Percentiles rank a stretch among this genome's conserved stretches.
These are phyloP conservation scores for Alternaria ethzedia DNA, from an alignment of 2,329 filamentous ascomycete genomes.

Conservation along the genomic window DNA sequence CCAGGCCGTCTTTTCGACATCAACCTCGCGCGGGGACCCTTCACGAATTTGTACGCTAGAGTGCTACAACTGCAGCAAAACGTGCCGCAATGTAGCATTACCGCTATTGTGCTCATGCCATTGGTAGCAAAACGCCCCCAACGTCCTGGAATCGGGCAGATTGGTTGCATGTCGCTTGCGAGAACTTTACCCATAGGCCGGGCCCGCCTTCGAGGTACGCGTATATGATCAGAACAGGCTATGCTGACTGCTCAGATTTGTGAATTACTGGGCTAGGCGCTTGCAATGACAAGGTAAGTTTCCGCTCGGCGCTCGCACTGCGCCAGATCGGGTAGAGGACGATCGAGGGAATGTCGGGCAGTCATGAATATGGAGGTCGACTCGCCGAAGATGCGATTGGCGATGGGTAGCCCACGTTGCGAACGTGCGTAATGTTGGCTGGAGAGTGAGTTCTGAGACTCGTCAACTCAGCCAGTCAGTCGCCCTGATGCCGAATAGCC, in stretches of 20 bases:
- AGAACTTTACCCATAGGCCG: conserved; percentile 9
- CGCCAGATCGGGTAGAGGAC: not conserved
- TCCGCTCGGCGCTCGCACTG: not conserved
- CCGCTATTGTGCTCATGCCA: conserved; percentile 1
- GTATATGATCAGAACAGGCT: conserved; percentile 10
- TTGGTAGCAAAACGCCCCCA: conserved; percentile 8
- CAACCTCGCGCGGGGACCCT: not conserved
- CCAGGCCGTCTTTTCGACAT: not conserved
- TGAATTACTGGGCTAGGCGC: conserved; percentile 9
- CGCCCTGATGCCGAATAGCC: not conserved
- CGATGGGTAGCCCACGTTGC: not conserved
- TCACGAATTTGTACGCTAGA: not conserved
- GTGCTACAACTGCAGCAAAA: not conserved
- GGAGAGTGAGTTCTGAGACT: not conserved
- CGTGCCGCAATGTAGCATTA: not conserved
- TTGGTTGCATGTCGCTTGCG: conserved; percentile 9
- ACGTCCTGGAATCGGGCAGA: conserved; percentile 1
- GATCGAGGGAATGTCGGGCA: not conserved
- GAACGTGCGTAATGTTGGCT: not conserved
- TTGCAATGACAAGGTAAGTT: not conserved
- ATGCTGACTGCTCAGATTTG: conserved; percentile 19
- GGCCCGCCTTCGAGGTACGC: not conserved
- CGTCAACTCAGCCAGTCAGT: not conserved
- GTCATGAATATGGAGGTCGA: not conserved
- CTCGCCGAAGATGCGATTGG: not conserved